phyloP scores from a whole-genome alignment of 164 flowering plant species.

The Chloranthus sessilifolius region DNA sequence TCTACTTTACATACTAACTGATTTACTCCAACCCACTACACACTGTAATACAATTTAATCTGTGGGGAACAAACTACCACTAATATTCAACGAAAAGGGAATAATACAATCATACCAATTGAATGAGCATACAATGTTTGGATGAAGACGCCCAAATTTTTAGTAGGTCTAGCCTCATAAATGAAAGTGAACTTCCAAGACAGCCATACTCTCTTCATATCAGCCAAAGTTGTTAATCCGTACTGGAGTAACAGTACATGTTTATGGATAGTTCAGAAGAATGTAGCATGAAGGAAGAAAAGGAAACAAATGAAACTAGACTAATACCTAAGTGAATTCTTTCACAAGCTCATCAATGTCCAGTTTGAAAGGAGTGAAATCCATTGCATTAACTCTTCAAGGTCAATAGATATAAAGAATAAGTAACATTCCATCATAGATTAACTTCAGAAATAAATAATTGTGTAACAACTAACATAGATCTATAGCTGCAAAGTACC shows the following conservation, averaged over 20 bases:
- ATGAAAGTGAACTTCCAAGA: slow-evolving; percentile 69
- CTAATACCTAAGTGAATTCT: slow-evolving; percentile 53
- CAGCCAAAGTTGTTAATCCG: slow-evolving; percentile 47
- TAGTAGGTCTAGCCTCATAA: slow-evolving; percentile 66
- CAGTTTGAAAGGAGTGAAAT: slow-evolving; percentile 53
- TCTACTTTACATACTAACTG: too few species aligned
- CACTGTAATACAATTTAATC: background rate
- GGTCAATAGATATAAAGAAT: too few species aligned
- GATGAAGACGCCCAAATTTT: slow-evolving; percentile 61
- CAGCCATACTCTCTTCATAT: slow-evolving; percentile 77
- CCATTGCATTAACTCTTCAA: slow-evolving; percentile 41
- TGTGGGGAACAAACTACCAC: too few species aligned
- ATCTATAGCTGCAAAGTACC: too few species aligned
- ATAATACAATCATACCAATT: slow-evolving; percentile 36
- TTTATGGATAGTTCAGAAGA: background rate
- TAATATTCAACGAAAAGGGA: too few species aligned
- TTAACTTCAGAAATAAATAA: too few species aligned
- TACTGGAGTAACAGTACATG: slow-evolving; percentile 26
- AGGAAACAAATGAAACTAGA: background rate
- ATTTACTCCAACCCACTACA: too few species aligned
- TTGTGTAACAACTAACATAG: too few species aligned
- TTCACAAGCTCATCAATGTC: slow-evolving; percentile 81
- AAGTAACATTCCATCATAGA: too few species aligned
- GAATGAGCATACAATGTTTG: slow-evolving; percentile 76
- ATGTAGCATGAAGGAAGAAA: background rate